Evolutionary conservation across 352 stramenopile genomes (phyloP).

Genomic region (Globisporangium radiosum): DNA sequence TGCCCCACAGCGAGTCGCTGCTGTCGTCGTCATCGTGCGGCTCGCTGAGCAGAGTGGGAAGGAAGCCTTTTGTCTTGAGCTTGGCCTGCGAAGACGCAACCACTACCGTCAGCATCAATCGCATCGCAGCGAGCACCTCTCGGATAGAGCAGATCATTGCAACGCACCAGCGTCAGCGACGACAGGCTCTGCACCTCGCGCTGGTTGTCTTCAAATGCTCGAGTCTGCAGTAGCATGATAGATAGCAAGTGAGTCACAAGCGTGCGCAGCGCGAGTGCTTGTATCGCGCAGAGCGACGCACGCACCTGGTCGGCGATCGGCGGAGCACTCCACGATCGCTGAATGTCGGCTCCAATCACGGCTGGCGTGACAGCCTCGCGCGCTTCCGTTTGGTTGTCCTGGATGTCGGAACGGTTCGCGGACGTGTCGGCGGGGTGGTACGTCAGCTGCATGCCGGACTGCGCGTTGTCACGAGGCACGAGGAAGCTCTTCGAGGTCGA

Average conservation of each 20-base stretch:
- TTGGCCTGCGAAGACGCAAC: slow-evolving; percentile 4
- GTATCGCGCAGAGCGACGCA: not conserved
- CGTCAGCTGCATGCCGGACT: slow-evolving; percentile 4
- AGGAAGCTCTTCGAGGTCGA: not conserved
- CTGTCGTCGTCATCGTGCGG: not conserved
- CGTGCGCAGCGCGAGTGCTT: not conserved
- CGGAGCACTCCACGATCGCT: slow-evolving; percentile 42
- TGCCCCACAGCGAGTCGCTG: slow-evolving; percentile 7
- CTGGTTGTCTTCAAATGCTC: slow-evolving; percentile 30
- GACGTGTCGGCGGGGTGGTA: not conserved
- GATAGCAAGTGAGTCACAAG: not conserved
- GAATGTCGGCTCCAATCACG: slow-evolving; percentile 20
- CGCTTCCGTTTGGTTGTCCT: slow-evolving; percentile 8
- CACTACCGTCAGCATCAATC: slow-evolving; percentile 1
- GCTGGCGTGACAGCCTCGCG: not conserved
- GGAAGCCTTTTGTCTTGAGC: slow-evolving; percentile 1
- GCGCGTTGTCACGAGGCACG: not conserved
- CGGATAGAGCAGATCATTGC: not conserved
- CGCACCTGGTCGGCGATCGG: slow-evolving; percentile 33
- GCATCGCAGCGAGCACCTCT: too few relatives aligned
- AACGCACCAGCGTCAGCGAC: slow-evolving; percentile 23
- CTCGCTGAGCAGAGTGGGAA: not conserved
- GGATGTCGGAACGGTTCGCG: not conserved
- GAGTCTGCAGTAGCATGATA: not conserved
- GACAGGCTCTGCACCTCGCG: slow-evolving; percentile 20